These are phyloP conservation scores for Wickerhamiella kazuoi DNA, from an alignment of 805 yeast genomes.

Conservation along the genomic window DNA sequence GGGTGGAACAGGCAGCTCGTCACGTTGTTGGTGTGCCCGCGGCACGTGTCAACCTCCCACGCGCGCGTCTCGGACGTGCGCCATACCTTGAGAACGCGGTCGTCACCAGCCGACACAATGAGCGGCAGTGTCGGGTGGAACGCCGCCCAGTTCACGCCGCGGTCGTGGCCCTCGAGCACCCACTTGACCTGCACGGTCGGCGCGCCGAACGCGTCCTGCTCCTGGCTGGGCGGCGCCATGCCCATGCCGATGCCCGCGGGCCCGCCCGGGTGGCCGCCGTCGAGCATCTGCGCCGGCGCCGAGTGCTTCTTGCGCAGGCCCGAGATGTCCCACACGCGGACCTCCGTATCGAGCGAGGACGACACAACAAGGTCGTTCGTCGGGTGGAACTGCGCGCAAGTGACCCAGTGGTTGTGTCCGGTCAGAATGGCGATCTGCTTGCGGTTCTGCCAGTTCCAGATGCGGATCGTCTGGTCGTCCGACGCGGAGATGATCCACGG, in stretches of 20 bases:
- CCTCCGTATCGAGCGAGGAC: constrained; percentile 95
- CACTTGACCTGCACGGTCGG: constrained; percentile 82
- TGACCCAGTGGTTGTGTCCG: constrained; percentile 95
- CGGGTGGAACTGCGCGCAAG: constrained; percentile 97
- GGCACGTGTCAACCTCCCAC: constrained; percentile 97
- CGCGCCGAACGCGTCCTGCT: constrained; percentile 69
- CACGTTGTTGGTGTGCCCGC: constrained; percentile 93
- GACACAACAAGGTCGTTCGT: constrained; percentile 85
- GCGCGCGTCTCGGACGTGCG: constrained; percentile 95
- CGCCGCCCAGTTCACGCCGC: constrained; percentile 97
- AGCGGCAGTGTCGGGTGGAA: constrained; percentile 94
- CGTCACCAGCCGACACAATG: constrained; percentile 92
- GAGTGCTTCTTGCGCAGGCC: constrained; percentile 91
- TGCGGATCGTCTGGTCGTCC: constrained; percentile 95
- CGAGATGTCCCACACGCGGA: constrained; percentile 95
- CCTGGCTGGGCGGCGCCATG: constrained; percentile 2
- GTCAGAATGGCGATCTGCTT: constrained; percentile 93
- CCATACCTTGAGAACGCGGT: constrained; percentile 89
- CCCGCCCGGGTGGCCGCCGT: constrained; percentile 3
- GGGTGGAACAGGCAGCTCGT: constrained; percentile 86
- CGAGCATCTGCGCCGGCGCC: constrained; percentile 30
- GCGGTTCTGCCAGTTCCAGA: constrained; percentile 99
- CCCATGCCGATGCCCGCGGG: constrained; percentile 3
- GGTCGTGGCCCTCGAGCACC: constrained; percentile 92
- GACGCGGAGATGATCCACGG: constrained; percentile 96